Percentiles rank a stretch among this genome's conserved stretches.
Conservation (phyloP, 2,329 filamentous ascomycete genomes). For the Colletotrichum musicola region DNA sequence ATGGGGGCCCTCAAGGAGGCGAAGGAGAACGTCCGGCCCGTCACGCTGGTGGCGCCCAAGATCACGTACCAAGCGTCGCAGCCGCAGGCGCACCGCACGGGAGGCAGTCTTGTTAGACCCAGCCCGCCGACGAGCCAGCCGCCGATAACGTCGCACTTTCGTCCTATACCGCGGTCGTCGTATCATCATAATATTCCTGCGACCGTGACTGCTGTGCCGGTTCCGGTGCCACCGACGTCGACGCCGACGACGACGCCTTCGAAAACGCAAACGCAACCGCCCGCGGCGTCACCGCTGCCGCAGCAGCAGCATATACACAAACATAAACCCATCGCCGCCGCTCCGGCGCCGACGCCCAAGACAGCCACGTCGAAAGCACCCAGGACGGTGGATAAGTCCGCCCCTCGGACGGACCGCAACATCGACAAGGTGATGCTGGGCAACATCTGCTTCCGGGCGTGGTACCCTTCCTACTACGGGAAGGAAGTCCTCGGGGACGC, state of each 20-base stretch:
- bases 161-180: conserved; percentile 13
- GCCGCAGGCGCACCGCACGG: conserved; percentile 40
- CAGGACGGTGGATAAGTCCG: conserved; percentile 46
- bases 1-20: conserved; percentile 35
- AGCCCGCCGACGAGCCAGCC: conserved; percentile 40
- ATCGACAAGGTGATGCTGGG: conserved; percentile 90
- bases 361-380: conserved; percentile 29
- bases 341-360: conserved; percentile 14
- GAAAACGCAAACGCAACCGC: conserved; percentile 40
- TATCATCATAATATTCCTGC: conserved; percentile 22
- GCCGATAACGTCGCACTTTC: conserved; percentile 38
- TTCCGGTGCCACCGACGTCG: conserved; percentile 38
- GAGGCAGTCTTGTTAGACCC: conserved; percentile 36
- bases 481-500: conserved; percentile 74
- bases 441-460: conserved; percentile 85
- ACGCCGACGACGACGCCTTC: conserved; percentile 21
- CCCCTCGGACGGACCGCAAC: conserved; percentile 73
- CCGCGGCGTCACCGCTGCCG: conserved; percentile 6
- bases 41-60: conserved; percentile 55
- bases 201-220: conserved; percentile 23
- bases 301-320: conserved; percentile 33
- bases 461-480: conserved; percentile 92
- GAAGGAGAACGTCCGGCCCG: conserved; percentile 46
- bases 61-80: conserved; percentile 56
- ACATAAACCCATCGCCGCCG: conserved; percentile 3